Percentiles rank a stretch among this genome's conserved stretches.
Conservation (phyloP, 1,139 yeast genomes). For the Petasospora fabianii region DNA sequence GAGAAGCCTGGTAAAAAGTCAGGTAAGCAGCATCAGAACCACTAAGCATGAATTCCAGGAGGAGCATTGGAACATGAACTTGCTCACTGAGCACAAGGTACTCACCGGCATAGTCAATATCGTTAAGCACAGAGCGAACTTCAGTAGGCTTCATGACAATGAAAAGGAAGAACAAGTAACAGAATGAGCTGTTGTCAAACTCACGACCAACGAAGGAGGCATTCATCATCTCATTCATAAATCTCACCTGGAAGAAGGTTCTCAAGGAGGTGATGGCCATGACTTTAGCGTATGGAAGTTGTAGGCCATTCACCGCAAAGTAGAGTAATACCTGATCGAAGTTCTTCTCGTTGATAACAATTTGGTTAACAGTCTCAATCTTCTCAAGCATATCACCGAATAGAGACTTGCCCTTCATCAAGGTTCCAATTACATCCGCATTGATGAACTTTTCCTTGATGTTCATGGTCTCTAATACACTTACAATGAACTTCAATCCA, state of each 20-base stretch:
- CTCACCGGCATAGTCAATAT: conserved; percentile 42
- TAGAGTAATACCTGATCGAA: conserved; percentile 55
- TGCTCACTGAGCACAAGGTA: conserved; percentile 33
- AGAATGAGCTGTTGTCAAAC: conserved; percentile 28
- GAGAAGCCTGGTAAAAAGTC: conserved; percentile 50
- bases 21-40: conserved; percentile 42
- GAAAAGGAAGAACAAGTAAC: conserved; percentile 56
- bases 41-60: conserved; percentile 47
- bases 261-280: conserved; percentile 51
- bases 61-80: conserved; percentile 41
- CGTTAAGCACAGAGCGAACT: conserved; percentile 42
- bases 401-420: conserved; percentile 39
- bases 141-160: conserved; percentile 49
- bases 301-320: conserved; percentile 58
- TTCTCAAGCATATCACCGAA: conserved; percentile 43
- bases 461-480: conserved; percentile 30
- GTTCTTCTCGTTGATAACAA: conserved; percentile 42
- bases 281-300: conserved; percentile 57
- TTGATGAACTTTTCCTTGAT: conserved; percentile 27
- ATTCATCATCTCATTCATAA: conserved; percentile 29
- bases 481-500: conserved; percentile 42
- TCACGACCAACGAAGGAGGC: conserved; percentile 4
- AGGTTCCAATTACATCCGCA: conserved; percentile 16
- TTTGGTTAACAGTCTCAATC: conserved; percentile 44
- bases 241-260: conserved; percentile 46